phyloP scores from a whole-genome alignment of 2,329 filamentous ascomycete genomes.

The Xylariaceae sp. region DNA sequence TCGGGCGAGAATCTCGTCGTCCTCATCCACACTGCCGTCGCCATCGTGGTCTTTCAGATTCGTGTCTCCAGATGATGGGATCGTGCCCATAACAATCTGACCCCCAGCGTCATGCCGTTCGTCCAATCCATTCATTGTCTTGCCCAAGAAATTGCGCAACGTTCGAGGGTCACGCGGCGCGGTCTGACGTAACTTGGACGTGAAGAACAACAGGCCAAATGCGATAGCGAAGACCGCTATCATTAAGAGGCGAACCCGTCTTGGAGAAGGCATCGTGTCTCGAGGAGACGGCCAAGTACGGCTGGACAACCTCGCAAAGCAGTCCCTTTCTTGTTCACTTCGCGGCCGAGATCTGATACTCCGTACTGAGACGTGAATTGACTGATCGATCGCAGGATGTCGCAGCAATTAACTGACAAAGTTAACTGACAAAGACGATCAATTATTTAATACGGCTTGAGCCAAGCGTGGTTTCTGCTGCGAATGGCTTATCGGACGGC shows the following conservation, averaged over 20 bases:
- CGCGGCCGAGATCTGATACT: not conserved
- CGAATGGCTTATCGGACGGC: constrained; percentile 16
- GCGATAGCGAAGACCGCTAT: constrained; percentile 60
- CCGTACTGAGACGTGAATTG: not conserved
- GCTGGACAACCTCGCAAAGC: not conserved
- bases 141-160: constrained; percentile 54
- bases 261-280: constrained; percentile 58
- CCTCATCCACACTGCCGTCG: constrained; percentile 52
- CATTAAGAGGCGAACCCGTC: constrained; percentile 62
- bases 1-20: constrained; percentile 48
- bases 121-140: constrained; percentile 53
- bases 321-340: not conserved
- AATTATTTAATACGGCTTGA: constrained; percentile 1
- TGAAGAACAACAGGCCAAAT: constrained; percentile 68
- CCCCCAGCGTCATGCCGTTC: constrained; percentile 30
- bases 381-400: not conserved
- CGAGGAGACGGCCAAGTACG: not conserved
- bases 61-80: constrained; percentile 34
- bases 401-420: not conserved
- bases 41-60: constrained; percentile 46
- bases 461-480: constrained; percentile 6
- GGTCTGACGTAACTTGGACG: constrained; percentile 51
- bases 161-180: constrained; percentile 41
- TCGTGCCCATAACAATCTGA: constrained; percentile 39
- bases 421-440: not conserved